Evolutionary conservation across 108 stramenopile species (phyloP), one percentile per base, ranked within the genome.

Genomic region (Pseudonitzschia multistriata): DNA sequence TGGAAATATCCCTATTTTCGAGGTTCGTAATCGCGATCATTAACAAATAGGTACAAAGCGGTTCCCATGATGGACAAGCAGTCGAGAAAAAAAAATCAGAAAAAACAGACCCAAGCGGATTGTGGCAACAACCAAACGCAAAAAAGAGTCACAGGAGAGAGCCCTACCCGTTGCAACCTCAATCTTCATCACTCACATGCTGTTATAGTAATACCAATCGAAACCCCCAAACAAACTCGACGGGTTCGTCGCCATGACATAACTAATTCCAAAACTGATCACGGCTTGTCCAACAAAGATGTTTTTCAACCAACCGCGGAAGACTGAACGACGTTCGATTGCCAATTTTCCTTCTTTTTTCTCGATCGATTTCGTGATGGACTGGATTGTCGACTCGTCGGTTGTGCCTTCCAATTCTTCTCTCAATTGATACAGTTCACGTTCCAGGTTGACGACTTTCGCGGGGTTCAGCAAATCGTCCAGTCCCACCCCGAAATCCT

Each of bases 241-340:
- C 37, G 91, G 90, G 73, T 89, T 76, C 22, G 84, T 89, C 10
- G 89, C 95, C 95, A 98, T 96, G 63, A 96, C 74, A 36, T 83
- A 93, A 17, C 88, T 89, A 0, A 98, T 47, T 2, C 71, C 91
- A 64, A 88, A 82, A 60, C 89, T 88, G 25, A 96, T 63, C 5
- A 94, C 69, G 8, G 97, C 96, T 74, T 98, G 97, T 25, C 84
- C 93, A 1, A 96, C 67, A 56, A 98, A 98, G 0, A 97, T 69
- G 69, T 91, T 89, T 81, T 97, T 97, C 34, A 98, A 83, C 97
- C 97, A 98, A 34, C 91, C 95, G 4, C 92, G 88, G 79, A 98
- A 97, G 25, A 96, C 95, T 47, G 91, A 77, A 15, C 95, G 84
- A 25, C 96, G 96, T 79, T 98, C 97, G 22, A 84, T 75, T 5